A percentile compares a stretch with the other conserved stretches of the same genome.
phyloP scores from a whole-genome alignment of 345 rosid genomes.

The Firmiana major region DNA sequence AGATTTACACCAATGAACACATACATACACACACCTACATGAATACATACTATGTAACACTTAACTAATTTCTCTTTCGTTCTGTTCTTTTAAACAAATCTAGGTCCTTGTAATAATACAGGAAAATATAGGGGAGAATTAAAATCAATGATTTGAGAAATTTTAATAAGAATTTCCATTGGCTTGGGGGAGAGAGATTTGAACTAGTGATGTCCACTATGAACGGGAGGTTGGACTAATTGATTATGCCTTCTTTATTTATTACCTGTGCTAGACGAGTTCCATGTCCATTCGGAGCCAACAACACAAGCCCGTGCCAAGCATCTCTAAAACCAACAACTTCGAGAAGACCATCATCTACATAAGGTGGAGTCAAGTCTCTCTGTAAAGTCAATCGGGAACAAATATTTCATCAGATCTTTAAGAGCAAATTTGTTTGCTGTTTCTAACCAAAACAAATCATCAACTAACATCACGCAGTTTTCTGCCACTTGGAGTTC shows the following conservation, averaged over 20 bases:
- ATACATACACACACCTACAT: background rate
- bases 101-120: background rate
- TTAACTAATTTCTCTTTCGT: background rate
- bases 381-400: slow-evolving; percentile 38
- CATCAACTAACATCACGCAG: slow-evolving; percentile 36
- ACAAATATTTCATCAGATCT: slow-evolving; percentile 5
- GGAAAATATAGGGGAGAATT: slow-evolving; percentile 67
- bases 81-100: no score
- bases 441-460: background rate
- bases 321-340: slow-evolving; percentile 92
- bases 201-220: slow-evolving; percentile 78
- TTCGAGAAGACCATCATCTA: slow-evolving; percentile 73
- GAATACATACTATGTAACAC: background rate
- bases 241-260: background rate
- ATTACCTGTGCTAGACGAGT: slow-evolving; percentile 84
- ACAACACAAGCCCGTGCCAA: slow-evolving; percentile 85
- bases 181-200: slow-evolving; percentile 56
- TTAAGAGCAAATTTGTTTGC: background rate
- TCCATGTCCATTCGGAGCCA: slow-evolving; percentile 81
- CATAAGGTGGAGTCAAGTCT: slow-evolving; percentile 62
- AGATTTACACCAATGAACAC: background rate
- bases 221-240: background rate
- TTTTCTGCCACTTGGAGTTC: slow-evolving; percentile 61
- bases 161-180: slow-evolving; percentile 56
- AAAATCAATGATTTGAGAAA: slow-evolving; percentile 68